phyloP scores from a whole-genome alignment of 805 yeast genomes.

The Kurtzmaniella cleridarum region DNA sequence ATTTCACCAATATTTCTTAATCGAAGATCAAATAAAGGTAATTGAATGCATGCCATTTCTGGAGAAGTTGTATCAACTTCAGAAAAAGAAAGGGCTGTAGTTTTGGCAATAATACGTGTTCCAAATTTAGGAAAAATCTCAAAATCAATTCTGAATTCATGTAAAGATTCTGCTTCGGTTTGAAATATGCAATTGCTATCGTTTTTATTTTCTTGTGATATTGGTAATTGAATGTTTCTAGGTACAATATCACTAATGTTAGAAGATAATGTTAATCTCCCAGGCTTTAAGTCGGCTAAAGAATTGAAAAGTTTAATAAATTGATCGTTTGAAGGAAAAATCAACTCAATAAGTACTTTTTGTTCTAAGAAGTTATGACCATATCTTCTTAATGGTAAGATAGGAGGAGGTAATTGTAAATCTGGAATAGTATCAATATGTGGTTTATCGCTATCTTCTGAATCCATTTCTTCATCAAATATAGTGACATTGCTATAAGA shows the following conservation, averaged over 20 bases:
- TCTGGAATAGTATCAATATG: conserved; percentile 77
- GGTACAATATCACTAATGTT: conserved; percentile 79
- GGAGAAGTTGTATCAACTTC: conserved; percentile 37
- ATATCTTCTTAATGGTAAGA: conserved; percentile 85
- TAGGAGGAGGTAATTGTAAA: conserved; percentile 90
- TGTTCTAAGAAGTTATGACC: conserved; percentile 95
- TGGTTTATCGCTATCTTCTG: conserved; percentile 34
- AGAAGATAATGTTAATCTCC: conserved; percentile 79
- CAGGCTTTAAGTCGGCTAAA: conserved; percentile 50
- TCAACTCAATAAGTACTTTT: conserved; percentile 76
- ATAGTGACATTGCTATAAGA: conserved; percentile 10
- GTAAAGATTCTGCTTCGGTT: conserved; percentile 61
- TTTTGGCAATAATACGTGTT: conserved; percentile 82
- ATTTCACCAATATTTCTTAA: conserved; percentile 79
- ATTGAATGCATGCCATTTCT: conserved; percentile 34
- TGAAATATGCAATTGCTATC: conserved; percentile 73
- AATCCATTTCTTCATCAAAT: conserved; percentile 24
- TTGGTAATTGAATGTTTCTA: conserved; percentile 75
- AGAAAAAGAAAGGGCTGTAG: conserved; percentile 64
- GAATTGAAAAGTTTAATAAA: conserved; percentile 43
- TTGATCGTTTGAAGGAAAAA: conserved; percentile 44
- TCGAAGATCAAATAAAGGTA: conserved; percentile 80
- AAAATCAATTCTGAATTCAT: conserved; percentile 68
- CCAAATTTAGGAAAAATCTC: conserved; percentile 95
- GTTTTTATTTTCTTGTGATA: conserved; percentile 48